A percentile compares a stretch with the other conserved stretches of the same genome.
These are phyloP conservation scores for Sanghuangporus weigelae DNA, from an alignment of 1,284 basidiomycete species.

Conservation along the genomic window DNA sequence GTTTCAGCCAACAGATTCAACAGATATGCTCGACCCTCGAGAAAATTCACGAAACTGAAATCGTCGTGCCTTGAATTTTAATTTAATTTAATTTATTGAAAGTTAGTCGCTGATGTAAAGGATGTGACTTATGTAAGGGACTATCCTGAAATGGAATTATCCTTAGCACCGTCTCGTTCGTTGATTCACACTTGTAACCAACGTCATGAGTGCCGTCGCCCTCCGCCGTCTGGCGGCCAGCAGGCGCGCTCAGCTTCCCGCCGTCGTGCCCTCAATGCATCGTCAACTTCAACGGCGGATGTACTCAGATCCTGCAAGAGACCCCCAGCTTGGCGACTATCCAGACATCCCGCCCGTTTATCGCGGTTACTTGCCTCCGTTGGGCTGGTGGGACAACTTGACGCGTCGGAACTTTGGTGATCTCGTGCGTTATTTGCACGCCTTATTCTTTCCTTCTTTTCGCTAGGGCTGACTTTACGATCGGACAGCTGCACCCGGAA, in stretches of 20 bases:
- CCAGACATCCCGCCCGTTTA: conserved; percentile 72
- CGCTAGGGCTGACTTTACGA: neutral
- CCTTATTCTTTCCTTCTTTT: neutral
- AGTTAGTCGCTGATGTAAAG: too few species aligned
- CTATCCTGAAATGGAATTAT: too few species aligned
- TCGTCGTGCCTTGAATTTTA: too few species aligned
- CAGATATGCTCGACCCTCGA: too few species aligned
- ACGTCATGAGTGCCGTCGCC: conserved; percentile 11
- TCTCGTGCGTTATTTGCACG: conserved; percentile 46
- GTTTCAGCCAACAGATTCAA: neutral
- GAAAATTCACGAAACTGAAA: too few species aligned
- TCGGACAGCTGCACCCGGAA: conserved; percentile 50
- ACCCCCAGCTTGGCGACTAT: conserved; percentile 71
- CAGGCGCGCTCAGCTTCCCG: conserved; percentile 13
- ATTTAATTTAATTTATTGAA: too few species aligned
- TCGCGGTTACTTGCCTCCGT: conserved; percentile 59
- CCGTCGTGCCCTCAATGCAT: neutral
- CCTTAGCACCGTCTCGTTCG: too few species aligned
- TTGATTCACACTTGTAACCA: neutral
- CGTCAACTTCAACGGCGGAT: conserved; percentile 26
- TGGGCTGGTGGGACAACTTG: conserved; percentile 80
- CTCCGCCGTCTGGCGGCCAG: conserved; percentile 11
- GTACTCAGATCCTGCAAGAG: conserved; percentile 28
- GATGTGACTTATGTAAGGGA: too few species aligned
- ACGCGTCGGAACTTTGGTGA: conserved; percentile 85